Percentiles rank a stretch among this genome's conserved stretches.
phyloP scores from a whole-genome alignment of 331 rosid species.

The Pyrus hybrid region DNA sequence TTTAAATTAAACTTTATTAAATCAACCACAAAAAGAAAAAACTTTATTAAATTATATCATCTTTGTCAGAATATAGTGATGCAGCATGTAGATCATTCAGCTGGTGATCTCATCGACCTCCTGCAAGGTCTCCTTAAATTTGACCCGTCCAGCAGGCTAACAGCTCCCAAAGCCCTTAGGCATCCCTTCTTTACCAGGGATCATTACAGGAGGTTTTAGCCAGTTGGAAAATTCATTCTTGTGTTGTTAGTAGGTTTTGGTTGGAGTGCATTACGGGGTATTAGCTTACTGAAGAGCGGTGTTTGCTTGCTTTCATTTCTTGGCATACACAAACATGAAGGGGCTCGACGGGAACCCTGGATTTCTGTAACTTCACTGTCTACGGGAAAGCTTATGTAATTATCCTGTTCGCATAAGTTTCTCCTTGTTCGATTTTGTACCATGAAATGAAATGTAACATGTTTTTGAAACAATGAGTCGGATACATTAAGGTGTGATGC shows the following conservation, averaged over 20 bases:
- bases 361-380: not conserved
- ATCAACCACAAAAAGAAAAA: no score
- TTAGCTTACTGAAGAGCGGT: not conserved
- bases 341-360: slow-evolving; percentile 4
- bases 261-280: not conserved
- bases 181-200: slow-evolving; percentile 79
- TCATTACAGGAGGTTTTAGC: slow-evolving; percentile 41
- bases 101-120: slow-evolving; percentile 86
- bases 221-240: slow-evolving; percentile 2
- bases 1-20: not conserved
- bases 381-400: slow-evolving; percentile 25
- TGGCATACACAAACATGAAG: slow-evolving; percentile 1
- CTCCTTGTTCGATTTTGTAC: slow-evolving; percentile 39
- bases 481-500: not conserved
- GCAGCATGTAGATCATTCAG: slow-evolving; percentile 97
- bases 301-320: not conserved
- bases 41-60: not conserved
- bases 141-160: slow-evolving; percentile 62
- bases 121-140: slow-evolving; percentile 77
- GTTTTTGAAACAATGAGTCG: not conserved
- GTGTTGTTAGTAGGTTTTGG: not conserved
- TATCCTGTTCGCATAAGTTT: slow-evolving; percentile 28
- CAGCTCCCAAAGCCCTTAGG: slow-evolving; percentile 69
- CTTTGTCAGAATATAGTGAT: slow-evolving; percentile 72
- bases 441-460: slow-evolving; percentile 16